Percentiles rank a stretch among this genome's conserved stretches.
Conservation (phyloP, 257 asterid genomes). For the Gentiana straminea region DNA sequence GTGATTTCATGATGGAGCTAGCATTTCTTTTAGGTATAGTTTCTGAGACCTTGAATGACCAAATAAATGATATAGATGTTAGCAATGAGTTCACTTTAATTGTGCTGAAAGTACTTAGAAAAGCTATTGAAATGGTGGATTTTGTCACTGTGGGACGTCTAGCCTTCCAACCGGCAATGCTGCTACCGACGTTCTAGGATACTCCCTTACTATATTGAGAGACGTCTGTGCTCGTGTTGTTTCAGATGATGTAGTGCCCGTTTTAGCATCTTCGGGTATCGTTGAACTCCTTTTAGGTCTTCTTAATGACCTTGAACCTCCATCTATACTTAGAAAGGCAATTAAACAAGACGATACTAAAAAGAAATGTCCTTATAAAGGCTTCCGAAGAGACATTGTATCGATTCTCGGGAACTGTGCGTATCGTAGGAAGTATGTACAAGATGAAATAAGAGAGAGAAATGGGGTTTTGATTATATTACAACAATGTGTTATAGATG, state of each 20-base stretch:
- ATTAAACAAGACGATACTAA: constrained; percentile 18
- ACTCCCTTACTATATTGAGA: constrained; percentile 56
- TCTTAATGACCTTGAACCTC: constrained; percentile 64
- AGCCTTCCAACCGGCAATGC: constrained; percentile 57
- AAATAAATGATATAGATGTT: constrained; percentile 27
- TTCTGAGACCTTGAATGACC: constrained; percentile 45
- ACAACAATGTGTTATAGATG: constrained; percentile 72
- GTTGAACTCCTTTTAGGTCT: constrained; percentile 41
- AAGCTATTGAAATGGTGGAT: constrained; percentile 28
- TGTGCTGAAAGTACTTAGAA: constrained; percentile 37
- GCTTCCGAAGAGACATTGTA: constrained; percentile 70
- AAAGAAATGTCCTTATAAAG: constrained; percentile 62
- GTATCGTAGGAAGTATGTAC: constrained; percentile 44
- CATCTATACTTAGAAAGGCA: constrained; percentile 43
- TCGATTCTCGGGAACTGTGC: constrained; percentile 69
- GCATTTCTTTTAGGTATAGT: constrained; percentile 44
- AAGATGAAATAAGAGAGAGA: constrained; percentile 56
- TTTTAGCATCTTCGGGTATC: constrained; percentile 49
- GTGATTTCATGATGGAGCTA: constrained; percentile 36
- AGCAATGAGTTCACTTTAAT: constrained; percentile 26
- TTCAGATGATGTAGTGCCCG: constrained; percentile 26
- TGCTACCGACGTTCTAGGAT: constrained; percentile 55
- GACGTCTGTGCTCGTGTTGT: constrained; percentile 46
- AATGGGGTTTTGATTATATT: constrained; percentile 54
- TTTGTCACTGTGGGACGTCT: constrained; percentile 30